Percentiles rank a stretch among this genome's conserved stretches.
phyloP scores from a whole-genome alignment of 2,329 filamentous ascomycete species.

The Hymenoscyphus fraxineus region DNA sequence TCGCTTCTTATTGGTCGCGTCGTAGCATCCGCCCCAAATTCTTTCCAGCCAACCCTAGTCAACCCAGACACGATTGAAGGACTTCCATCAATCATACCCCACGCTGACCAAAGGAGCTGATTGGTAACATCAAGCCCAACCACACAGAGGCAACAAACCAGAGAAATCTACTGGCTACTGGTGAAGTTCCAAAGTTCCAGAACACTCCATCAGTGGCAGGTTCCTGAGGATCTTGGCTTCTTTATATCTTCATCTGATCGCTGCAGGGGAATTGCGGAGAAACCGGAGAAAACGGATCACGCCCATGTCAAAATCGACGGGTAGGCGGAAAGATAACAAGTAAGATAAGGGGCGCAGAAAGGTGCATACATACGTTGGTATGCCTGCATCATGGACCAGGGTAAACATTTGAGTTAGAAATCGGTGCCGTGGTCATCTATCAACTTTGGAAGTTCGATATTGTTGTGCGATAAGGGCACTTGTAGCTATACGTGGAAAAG shows the following conservation, averaged over 20 bases:
- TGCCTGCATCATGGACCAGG: not conserved
- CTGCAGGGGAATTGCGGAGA: slow-evolving; percentile 1
- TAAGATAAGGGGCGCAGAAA: not conserved
- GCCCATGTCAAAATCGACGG: not conserved
- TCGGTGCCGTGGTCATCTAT: not conserved
- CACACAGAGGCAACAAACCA: not conserved
- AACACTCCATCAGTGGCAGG: not conserved
- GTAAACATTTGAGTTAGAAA: not conserved
- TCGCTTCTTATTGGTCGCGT: not conserved
- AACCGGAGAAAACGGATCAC: slow-evolving; percentile 6
- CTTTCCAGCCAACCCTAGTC: not conserved
- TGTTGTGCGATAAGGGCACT: not conserved
- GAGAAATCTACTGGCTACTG: not conserved
- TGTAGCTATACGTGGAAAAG: not conserved
- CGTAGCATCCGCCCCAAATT: not conserved
- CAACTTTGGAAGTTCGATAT: not conserved
- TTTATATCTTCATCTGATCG: slow-evolving; percentile 3
- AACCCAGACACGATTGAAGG: not conserved
- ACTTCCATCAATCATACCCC: slow-evolving; percentile 5
- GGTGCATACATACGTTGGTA: not conserved
- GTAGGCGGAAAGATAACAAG: slow-evolving; percentile 2
- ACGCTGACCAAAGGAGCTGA: not conserved
- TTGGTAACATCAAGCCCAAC: not conserved
- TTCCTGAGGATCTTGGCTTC: slow-evolving; percentile 7
- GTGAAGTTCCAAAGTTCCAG: not conserved